A percentile compares a stretch with the other conserved stretches of the same genome.
phyloP scores from a whole-genome alignment of 768 basidiomycete genomes.

The Boletus rubescentipes region DNA sequence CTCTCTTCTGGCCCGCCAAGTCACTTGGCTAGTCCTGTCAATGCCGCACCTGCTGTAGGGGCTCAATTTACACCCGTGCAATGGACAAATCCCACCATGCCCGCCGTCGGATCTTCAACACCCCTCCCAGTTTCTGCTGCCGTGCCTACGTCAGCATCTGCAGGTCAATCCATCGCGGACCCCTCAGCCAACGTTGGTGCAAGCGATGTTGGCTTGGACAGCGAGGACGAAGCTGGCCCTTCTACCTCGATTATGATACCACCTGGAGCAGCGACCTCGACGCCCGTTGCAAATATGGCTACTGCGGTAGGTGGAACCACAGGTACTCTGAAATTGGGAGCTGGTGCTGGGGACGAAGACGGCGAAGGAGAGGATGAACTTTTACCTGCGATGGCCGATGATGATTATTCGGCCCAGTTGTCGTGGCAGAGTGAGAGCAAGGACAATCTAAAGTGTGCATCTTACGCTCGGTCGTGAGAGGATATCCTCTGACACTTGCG shows the following conservation, averaged over 20 bases:
- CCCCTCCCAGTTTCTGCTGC: conserved; percentile 10
- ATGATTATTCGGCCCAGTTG: conserved; percentile 81
- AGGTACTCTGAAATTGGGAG: conserved; percentile 13
- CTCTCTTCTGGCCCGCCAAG: conserved; percentile 7
- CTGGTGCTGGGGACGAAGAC: conserved; percentile 40
- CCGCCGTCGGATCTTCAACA: conserved; percentile 6
- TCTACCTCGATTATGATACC: conserved; percentile 5
- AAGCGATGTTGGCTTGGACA: conserved; percentile 10
- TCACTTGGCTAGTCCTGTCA: conserved; percentile 8
- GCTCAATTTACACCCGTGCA: conserved; percentile 38
- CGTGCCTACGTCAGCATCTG: not conserved
- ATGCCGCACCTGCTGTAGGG: not conserved
- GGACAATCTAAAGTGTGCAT: conserved; percentile 73
- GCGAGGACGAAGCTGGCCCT: conserved; percentile 22
- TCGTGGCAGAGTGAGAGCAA: conserved; percentile 88
- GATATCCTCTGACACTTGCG: not conserved
- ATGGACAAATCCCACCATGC: conserved; percentile 32
- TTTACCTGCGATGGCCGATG: conserved; percentile 83
- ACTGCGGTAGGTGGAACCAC: not conserved
- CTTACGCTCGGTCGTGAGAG: not conserved
- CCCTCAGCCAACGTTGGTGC: not conserved
- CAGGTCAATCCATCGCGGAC: conserved; percentile 11
- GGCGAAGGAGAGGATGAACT: conserved; percentile 78
- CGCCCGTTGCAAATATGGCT: not conserved
- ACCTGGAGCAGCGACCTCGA: not conserved